Base-by-base conservation (phyloP, 352 stramenopile genomes). In the Pilasporangium apinafurcum region DNA sequence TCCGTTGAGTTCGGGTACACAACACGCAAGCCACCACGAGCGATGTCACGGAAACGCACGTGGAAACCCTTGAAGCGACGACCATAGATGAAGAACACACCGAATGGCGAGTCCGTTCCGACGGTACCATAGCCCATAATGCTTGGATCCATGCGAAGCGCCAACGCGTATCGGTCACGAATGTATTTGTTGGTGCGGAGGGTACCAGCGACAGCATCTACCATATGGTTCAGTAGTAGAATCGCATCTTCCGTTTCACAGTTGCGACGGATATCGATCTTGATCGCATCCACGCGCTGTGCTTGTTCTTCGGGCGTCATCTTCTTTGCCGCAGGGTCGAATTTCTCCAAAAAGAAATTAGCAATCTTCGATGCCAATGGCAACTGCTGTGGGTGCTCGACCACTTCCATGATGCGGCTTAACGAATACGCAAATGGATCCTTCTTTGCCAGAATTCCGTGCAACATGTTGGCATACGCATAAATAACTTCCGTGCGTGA, bases 51-150 rank as follows among this genome's bases (percentile, higher is more conserved):
- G 59, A 92, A 92, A 10, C 80, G 80, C 40, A 88, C 78, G 64
- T 92, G 80, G 56, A 92, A 92, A 32, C 79, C 79, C 60, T 85
- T 97, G 76, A 99, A 99, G 25, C 95, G 86, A 48, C 92, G 81
- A 5, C 96, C 96, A 65, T 98, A 96, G 45, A 95, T 93, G 64
- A 97, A 98, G 63, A 99, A 97, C 12, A 98, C 82, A 12, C 94
- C 95, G 60, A 94, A 98, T 10, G 96, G 96, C 9, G 82, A 78
- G 48, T 97, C 86, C 61, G 84, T 92, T 50, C 76, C 72, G 8
- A 91, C 72, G 0, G 78, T 86, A 33, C 80, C 77, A 56, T 88
- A 84, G 26, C 78, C 81, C 59, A 92, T 84, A 59, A 94, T 71
- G 42, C 65, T 63, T 0, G 78, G 73, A 56, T 93, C 75, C 57